These are phyloP conservation scores for Coemansia biformis DNA, from an alignment of 192 early-diverging fungal genomes.

Conservation along the genomic window DNA sequence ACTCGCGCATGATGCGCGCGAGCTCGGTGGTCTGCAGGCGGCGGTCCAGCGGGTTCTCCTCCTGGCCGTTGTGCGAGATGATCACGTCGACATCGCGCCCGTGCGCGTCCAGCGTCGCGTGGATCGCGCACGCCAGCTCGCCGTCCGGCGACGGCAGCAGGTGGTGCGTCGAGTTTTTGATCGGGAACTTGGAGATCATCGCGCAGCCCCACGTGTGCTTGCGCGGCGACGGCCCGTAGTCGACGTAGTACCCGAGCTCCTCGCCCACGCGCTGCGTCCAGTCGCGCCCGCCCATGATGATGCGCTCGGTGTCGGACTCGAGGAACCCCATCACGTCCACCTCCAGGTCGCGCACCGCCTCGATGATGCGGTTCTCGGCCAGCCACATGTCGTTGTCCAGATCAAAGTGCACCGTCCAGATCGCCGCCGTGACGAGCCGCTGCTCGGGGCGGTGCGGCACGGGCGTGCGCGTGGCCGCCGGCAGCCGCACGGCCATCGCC, in stretches of 20 bases:
- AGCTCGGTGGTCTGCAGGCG: conserved; percentile 71
- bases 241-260: conserved; percentile 69
- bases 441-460: conserved; percentile 58
- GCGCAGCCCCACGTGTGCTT: conserved; percentile 86
- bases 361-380: conserved; percentile 66
- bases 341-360: conserved; percentile 69
- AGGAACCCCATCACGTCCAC: conserved; percentile 75
- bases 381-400: conserved; percentile 84
- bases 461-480: conserved; percentile 51
- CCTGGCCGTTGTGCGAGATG: conserved; percentile 78
- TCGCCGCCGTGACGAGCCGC: conserved; percentile 66
- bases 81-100: conserved; percentile 75
- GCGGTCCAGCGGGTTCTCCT: conserved; percentile 70
- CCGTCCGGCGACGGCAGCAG: conserved; percentile 74
- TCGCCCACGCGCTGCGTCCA: conserved; percentile 73
- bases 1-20: conserved; percentile 71
- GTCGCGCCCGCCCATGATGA: conserved; percentile 83
- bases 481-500: conserved; percentile 50
- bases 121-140: conserved; percentile 79
- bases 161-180: conserved; percentile 65
- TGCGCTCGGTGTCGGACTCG: conserved; percentile 71
- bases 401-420: conserved; percentile 85
- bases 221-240: conserved; percentile 78
- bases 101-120: conserved; percentile 79
- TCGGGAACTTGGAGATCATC: conserved; percentile 83